Conservation (phyloP, 495 filamentous ascomycete species). For the Annulohypoxylon bovei region DNA sequence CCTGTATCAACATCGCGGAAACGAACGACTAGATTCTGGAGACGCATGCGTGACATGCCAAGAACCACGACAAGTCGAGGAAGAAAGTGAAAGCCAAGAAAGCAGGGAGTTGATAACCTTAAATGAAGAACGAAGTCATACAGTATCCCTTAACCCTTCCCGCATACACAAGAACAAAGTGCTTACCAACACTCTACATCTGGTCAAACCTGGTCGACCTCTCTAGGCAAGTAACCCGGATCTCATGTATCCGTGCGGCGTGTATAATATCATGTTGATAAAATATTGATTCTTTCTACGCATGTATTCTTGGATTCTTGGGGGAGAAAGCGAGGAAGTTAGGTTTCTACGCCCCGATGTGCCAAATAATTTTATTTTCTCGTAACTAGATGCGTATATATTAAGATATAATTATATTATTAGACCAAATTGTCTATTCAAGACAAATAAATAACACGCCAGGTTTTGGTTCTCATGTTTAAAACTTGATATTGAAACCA, state of each 20-base stretch:
- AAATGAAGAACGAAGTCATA: constrained; percentile 1
- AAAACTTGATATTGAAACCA: background rate
- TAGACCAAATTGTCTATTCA: background rate
- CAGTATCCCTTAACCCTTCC: background rate
- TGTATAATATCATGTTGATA: too few species aligned
- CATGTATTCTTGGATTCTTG: too few species aligned
- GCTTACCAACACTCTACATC: background rate
- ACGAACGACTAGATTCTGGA: constrained; percentile 2
- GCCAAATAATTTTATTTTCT: background rate
- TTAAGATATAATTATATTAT: background rate
- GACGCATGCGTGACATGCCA: constrained; percentile 15
- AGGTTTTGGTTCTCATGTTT: background rate
- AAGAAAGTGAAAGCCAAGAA: background rate
- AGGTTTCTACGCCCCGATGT: background rate
- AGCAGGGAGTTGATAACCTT: constrained; percentile 3
- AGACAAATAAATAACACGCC: background rate
- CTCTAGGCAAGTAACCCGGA: background rate
- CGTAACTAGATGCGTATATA: background rate
- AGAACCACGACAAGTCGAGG: background rate
- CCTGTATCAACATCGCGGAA: background rate
- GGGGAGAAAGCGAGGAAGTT: background rate
- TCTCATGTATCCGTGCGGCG: background rate
- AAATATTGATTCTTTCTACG: too few species aligned
- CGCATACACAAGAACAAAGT: background rate
- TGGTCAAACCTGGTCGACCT: background rate